Base-by-base conservation (phyloP, 1,284 basidiomycete genomes). In the Wolfiporia cocos region DNA sequence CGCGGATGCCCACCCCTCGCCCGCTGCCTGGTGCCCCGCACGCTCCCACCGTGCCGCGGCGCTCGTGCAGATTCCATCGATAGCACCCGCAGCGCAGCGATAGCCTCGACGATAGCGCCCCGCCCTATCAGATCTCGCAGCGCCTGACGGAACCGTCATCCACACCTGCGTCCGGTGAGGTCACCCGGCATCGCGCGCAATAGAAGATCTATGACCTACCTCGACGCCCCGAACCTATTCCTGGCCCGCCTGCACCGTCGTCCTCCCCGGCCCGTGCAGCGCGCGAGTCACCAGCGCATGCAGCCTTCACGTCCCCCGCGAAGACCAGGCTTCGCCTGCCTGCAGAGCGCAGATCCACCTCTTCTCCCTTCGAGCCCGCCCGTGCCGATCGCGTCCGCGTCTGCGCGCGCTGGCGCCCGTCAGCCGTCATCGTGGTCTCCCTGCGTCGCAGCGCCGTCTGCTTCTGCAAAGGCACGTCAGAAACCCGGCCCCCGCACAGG, bases 381-480 rank as follows among this genome's bases (percentile, higher is more conserved):
- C 45, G 52, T 21, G 49, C 54, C 29, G 48, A 49, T 23, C 53
- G 46, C 32, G 53, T 49, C 35, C 48, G 50, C 41, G 45, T 37
- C 43, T 39, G 42, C 20, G 55, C 57, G 35, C 54, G 52, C 44
- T 61, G 59, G 46, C 58, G 58, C 37, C 69, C 70, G 37, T 69
- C 69, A 38, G 65, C 58, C 23, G 69, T 74, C 46, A 71, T 56
- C 34, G 71, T 73, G n/a, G 71, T 73, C 40, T 73, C 72, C 49
- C 61, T 51, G 49, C 66, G 67, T 57, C 65, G 61, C 43, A 71
- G 52, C 44, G 52, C 54, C 33, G 58, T 49, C 42, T 52, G 51
- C 51, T 58, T 58, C 67, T 65, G 42, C 31, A 31, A 9, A 20
- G 7, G 15, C 37, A 34, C 31, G 34, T 44, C 26, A 41, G 24